Evolutionary conservation across 371 early-diverging fungal genomes (phyloP).

Genomic region (Mucor irregularis): DNA sequence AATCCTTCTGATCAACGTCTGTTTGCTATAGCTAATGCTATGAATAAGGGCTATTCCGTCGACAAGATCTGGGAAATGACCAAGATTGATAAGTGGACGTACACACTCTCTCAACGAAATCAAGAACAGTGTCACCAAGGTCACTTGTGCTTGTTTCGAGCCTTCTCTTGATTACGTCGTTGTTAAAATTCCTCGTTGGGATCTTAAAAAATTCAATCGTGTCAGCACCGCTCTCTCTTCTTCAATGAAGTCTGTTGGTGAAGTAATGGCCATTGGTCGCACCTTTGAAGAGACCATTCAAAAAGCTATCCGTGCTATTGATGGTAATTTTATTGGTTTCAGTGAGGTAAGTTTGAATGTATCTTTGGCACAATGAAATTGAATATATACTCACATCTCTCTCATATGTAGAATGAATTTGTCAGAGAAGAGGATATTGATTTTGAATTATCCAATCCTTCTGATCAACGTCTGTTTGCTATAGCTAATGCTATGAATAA

Average conservation of each 20-base stretch:
- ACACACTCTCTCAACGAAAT: conserved; percentile 89
- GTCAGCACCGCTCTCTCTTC: conserved; percentile 87
- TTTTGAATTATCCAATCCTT: conserved; percentile 80
- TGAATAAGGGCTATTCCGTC: conserved; percentile 80
- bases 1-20: conserved; percentile 89
- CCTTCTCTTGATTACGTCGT: conserved; percentile 93
- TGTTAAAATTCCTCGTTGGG: conserved; percentile 97
- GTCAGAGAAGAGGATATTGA: conserved; percentile 59
- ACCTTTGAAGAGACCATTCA: conserved; percentile 96
- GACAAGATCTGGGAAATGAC: conserved; percentile 86
- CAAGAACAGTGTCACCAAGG: conserved; percentile 89
- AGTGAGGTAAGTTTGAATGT: conserved; percentile 47
- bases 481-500: conserved; percentile 85
- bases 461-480: conserved; percentile 90
- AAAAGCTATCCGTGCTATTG: conserved; percentile 95
- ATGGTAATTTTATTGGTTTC: conserved; percentile 84
- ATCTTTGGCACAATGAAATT: background rate
- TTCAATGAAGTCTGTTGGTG: conserved; percentile 95
- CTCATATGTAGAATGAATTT: too few relatives aligned
- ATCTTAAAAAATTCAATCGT: conserved; percentile 91
- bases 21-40: conserved; percentile 90
- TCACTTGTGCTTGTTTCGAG: conserved; percentile 95
- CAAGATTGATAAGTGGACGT: conserved; percentile 91
- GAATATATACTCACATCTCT: too few relatives aligned
- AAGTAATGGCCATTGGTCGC: conserved; percentile 95